Percentiles rank a stretch among this genome's conserved stretches.
Evolutionary conservation across 495 filamentous ascomycete species (phyloP).

Genomic region (Pseudevernia furfuracea): DNA sequence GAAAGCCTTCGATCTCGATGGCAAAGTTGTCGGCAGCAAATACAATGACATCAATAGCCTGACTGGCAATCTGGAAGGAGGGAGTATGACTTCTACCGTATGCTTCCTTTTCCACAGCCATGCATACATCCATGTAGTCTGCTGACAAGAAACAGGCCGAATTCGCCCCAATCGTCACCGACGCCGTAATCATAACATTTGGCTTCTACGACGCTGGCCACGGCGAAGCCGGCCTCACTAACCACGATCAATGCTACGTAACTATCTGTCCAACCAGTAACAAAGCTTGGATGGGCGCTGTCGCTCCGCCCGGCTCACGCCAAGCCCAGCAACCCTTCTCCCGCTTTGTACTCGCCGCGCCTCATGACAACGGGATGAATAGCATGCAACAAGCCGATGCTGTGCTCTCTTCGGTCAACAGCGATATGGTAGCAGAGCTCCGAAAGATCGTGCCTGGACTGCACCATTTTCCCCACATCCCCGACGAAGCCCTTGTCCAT

Average conservation of each 20-base stretch:
- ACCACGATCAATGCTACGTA: slow-evolving; percentile 46
- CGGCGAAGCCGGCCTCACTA: slow-evolving; percentile 39
- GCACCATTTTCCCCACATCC: neutral
- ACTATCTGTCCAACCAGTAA: slow-evolving; percentile 38
- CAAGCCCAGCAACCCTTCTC: slow-evolving; percentile 38
- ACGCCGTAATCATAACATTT: slow-evolving; percentile 39
- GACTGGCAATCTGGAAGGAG: slow-evolving; percentile 40
- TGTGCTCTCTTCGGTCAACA: slow-evolving; percentile 4
- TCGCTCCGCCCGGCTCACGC: slow-evolving; percentile 38
- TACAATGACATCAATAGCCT: slow-evolving; percentile 41
- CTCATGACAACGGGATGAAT: slow-evolving; percentile 51
- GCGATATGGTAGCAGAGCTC: slow-evolving; percentile 1
- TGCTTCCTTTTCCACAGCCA: neutral
- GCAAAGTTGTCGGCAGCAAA: slow-evolving; percentile 33
- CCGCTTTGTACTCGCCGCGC: slow-evolving; percentile 40
- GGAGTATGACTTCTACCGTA: slow-evolving; percentile 34
- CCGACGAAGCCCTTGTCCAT: slow-evolving; percentile 28
- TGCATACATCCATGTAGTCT: slow-evolving; percentile 16
- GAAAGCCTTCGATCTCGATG: neutral
- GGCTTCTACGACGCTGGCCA: slow-evolving; percentile 47
- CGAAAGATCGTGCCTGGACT: slow-evolving; percentile 4
- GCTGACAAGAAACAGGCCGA: slow-evolving; percentile 26
- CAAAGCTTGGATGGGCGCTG: slow-evolving; percentile 39
- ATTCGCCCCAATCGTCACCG: slow-evolving; percentile 37
- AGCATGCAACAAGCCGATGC: slow-evolving; percentile 36